Evolutionary conservation across 2,329 filamentous ascomycete genomes (phyloP), one percentile per base, ranked within the genome.

Genomic region (Apiospora malaysiana): DNA sequence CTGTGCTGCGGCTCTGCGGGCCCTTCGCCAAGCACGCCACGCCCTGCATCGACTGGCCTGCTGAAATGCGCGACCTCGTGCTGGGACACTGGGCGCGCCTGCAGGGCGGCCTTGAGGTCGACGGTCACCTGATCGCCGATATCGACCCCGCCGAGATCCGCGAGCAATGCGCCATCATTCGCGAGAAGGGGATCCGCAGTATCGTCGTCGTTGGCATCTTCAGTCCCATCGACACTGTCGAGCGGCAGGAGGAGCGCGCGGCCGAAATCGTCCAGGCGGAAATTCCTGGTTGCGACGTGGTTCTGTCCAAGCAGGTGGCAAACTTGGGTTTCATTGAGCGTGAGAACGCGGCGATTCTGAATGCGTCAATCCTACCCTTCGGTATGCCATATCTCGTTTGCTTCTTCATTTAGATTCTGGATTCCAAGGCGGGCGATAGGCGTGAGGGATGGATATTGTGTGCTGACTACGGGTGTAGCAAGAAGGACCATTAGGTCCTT

Each of bases 321-420:
- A 88, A 84, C 72, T 78, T 87, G 14, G 87, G 81, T 49, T 88
- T 90, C 69, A 79, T 91, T 9, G 89, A 91, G 78, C 83, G 90
- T 47, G 90, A 92, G 77, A 92, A 92, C 75, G 89, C 90, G 0
- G 86, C 88, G 1, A 89, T 92, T 23, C 80, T 92, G 25, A 92
- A 92, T 73, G 90, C 89, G 0, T 85, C 89, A 1, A 89, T 92
- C 45, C 80, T 91, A 14, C 77, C 83, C 0, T 90, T 90, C 75
- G 89, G 65, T 66, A 45, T 27, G 65, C 32, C 27, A 45, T 16
- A 16, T 18, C 8, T 18, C 21, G 18, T 21, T 32, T 7, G 8
- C 2, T 56, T 4, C 14, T 16, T 27, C 18, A 18, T 14, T 2
- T 21, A 27, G 9, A 9, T 23, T 14, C 5, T 56, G 23, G 1